Evolutionary conservation across 495 filamentous ascomycete genomes (phyloP), one percentile per base, ranked within the genome.

Genomic region (Bryoglossum gracile): DNA sequence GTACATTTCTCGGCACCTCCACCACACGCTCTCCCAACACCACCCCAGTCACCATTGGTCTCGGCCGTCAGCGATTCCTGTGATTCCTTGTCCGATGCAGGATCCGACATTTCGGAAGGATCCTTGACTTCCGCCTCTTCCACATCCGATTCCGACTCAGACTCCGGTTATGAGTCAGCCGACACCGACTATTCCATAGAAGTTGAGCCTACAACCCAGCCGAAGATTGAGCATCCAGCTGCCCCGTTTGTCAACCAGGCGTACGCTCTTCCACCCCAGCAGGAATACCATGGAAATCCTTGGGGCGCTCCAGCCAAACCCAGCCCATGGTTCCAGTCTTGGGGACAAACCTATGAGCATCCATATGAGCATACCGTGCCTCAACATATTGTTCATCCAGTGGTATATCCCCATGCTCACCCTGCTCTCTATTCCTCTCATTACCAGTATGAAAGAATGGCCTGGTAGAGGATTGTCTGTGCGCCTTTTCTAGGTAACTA

Each of bases 1-100:
- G 72, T 79, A 22, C 69, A 72, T 51, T 87, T 98, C 62, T 92
- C 92, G 54, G 65, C 70, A 36, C 59, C 63, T 36, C 55, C 32
- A 2, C 19, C 35, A 13, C 30, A 45, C 14, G 30, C 19, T 0
- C 49, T 25, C 25, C 11, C 32, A 3, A 19, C 40, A 48, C 50
- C 54, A 46, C 45, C 54, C 5, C 43, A 30, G 17, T 47, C 53
- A n/a, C 46, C 47, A 4, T 24, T 23, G 17, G 19, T 19, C 17
- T 22, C 16, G 5, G 28, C 32, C 26, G 17, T 32, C 38, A 22
- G 44, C 13, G 23, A 17, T 19, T 52, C 24, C 28, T 43, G 13
- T 33, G 38, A 40, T 3, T 46, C 40, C 23, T 23, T 45, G 14
- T 46, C 49, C 30, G 41, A 46, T 33, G 45, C 43, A 26, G 50